Conservation (phyloP, 345 rosid species). For the Populus davidiana region DNA sequence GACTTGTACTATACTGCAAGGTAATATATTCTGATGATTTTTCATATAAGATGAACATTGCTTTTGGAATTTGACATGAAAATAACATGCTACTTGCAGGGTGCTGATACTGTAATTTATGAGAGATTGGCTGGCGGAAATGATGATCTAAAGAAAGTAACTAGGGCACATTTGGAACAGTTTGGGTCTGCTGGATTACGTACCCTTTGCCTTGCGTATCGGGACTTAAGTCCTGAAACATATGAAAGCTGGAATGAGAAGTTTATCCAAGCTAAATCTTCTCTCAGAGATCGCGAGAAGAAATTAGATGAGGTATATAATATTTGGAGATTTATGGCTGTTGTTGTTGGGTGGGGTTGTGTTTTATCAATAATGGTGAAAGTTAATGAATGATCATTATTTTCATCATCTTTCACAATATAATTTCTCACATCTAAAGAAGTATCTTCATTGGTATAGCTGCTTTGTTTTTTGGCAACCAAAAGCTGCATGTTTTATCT, state of each 20-base stretch:
- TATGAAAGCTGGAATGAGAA: slow-evolving; percentile 97
- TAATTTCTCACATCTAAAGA: background rate
- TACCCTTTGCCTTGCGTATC: slow-evolving; percentile 95
- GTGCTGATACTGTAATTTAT: slow-evolving; percentile 93
- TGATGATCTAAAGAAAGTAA: slow-evolving; percentile 66
- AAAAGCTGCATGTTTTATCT: background rate
- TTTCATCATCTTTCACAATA: background rate
- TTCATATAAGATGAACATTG: slow-evolving; percentile 7
- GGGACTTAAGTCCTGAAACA: slow-evolving; percentile 62
- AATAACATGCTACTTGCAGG: slow-evolving; percentile 58
- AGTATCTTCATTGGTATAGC: background rate
- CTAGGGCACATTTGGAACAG: slow-evolving; percentile 83
- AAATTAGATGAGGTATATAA: slow-evolving; percentile 90
- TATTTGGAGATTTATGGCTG: background rate
- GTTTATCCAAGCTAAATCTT: slow-evolving; percentile 94
- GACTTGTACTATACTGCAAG: slow-evolving; percentile 96
- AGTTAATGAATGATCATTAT: background rate
- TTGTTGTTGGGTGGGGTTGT: background rate
- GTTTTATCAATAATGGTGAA: background rate
- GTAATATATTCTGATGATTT: slow-evolving; percentile 40
- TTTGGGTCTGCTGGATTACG: slow-evolving; percentile 97
- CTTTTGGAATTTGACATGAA: slow-evolving; percentile 9
- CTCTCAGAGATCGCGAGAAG: slow-evolving; percentile 91
- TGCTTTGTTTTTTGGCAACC: background rate
- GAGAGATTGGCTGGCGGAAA: slow-evolving; percentile 80